phyloP scores from a whole-genome alignment of 106 monocot species.

The Acorus gramineus region DNA sequence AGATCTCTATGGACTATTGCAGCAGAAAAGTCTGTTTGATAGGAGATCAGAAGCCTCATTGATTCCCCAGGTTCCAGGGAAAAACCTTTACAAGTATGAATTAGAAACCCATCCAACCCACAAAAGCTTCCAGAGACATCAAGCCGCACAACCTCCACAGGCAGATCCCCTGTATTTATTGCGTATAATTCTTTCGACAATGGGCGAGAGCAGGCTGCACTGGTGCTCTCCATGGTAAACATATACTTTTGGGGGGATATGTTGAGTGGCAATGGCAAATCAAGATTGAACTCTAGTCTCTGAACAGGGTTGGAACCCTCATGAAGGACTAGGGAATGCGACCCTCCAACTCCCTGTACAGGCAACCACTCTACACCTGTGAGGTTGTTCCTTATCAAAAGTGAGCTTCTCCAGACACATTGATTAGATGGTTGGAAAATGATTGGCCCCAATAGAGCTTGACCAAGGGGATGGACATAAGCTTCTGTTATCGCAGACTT shows the following conservation, averaged over 20 bases:
- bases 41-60: conserved; percentile 35
- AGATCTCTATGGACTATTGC: conserved; percentile 48
- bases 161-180: conserved; percentile 65
- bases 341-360: conserved; percentile 56
- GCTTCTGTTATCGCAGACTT: conserved; percentile 50
- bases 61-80: conserved; percentile 57
- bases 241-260: conserved; percentile 15
- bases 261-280: conserved; percentile 22
- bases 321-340: conserved; percentile 38
- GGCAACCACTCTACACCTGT: conserved; percentile 80
- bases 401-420: conserved; percentile 75
- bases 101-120: conserved; percentile 42
- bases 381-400: conserved; percentile 70
- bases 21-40: conserved; percentile 45
- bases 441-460: conserved; percentile 57
- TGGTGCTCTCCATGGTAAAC: conserved; percentile 10
- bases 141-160: conserved; percentile 47
- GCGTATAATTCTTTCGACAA: conserved; percentile 55
- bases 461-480: conserved; percentile 37
- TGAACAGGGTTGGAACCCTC: conserved; percentile 53
- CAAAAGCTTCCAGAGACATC: conserved; percentile 56
- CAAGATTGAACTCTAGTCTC: conserved; percentile 47
- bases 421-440: conserved; percentile 51
- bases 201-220: conserved; percentile 26
- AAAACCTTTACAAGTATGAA: conserved; percentile 56